These are phyloP conservation scores for Physcomitrellopsis africana DNA, from an alignment of 225 moss, liverwort and hornwort genomes.

Conservation along the genomic window DNA sequence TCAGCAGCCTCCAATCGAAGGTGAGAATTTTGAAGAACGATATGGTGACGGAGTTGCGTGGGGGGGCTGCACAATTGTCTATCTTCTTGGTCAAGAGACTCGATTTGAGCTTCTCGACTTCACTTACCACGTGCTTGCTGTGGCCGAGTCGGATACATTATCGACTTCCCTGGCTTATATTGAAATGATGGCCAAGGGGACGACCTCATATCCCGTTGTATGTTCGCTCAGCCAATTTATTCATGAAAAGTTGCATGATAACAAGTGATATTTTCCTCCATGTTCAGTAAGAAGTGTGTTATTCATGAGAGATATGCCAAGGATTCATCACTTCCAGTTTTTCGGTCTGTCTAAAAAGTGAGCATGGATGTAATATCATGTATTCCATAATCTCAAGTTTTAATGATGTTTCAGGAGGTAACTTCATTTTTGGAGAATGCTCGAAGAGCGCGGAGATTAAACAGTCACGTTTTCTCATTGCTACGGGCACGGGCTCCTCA, in stretches of 20 bases:
- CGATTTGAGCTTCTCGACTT: slow-evolving; percentile 83
- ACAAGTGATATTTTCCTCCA: not conserved
- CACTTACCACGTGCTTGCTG: slow-evolving; percentile 78
- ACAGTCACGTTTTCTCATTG: slow-evolving; percentile 79
- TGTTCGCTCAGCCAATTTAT: not conserved
- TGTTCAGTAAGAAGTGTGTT: not conserved
- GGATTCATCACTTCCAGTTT: not conserved
- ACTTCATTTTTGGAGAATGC: slow-evolving; percentile 74
- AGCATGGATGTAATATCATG: not conserved
- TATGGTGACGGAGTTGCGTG: slow-evolving; percentile 97
- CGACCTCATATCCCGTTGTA: slow-evolving; percentile 51
- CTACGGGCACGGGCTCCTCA: slow-evolving; percentile 73
- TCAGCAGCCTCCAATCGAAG: slow-evolving; percentile 46
- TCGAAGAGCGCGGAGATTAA: slow-evolving; percentile 70
- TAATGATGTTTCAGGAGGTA: slow-evolving; percentile 52
- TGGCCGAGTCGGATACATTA: slow-evolving; percentile 76
- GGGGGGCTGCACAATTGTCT: slow-evolving; percentile 94
- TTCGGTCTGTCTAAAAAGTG: slow-evolving; percentile 9
- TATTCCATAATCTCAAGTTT: slow-evolving; percentile 6
- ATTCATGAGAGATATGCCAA: not conserved
- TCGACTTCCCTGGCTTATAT: slow-evolving; percentile 62
- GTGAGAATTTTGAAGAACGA: slow-evolving; percentile 80
- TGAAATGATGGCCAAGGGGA: slow-evolving; percentile 58
- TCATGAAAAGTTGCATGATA: not conserved
- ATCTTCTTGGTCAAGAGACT: slow-evolving; percentile 79